Evolutionary conservation across 345 rosid genomes (phyloP).

Genomic region (Populus euphratica): DNA sequence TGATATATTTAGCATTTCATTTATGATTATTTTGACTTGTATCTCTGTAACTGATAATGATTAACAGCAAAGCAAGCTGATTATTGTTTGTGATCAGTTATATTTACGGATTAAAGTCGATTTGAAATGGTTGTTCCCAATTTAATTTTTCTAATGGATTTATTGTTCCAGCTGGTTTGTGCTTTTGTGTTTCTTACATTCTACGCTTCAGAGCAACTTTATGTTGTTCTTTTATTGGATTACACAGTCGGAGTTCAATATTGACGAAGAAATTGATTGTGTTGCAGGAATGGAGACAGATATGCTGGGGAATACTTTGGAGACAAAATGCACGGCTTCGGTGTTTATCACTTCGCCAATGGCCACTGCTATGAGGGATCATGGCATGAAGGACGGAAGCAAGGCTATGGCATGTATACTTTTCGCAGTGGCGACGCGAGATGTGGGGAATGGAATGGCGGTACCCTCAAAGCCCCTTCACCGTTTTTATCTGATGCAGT

Average conservation of each 20-base stretch:
- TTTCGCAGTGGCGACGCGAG: slow-evolving; percentile 63
- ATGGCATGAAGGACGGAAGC: slow-evolving; percentile 95
- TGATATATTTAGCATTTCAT: too few relatives aligned
- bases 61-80: neutral
- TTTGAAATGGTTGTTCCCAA: neutral
- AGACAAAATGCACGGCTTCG: slow-evolving; percentile 90
- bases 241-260: neutral
- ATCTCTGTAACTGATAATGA: neutral
- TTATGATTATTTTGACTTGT: neutral
- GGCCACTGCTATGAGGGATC: slow-evolving; percentile 94
- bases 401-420: slow-evolving; percentile 80
- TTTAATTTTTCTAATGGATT: neutral
- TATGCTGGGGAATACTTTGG: slow-evolving; percentile 92
- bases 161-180: neutral
- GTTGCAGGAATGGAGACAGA: slow-evolving; percentile 81
- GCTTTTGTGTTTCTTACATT: neutral
- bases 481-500: slow-evolving; percentile 44
- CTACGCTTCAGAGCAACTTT: neutral
- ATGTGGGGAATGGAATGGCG: slow-evolving; percentile 81
- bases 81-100: neutral
- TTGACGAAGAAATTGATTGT: slow-evolving; percentile 13
- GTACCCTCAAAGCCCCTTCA: slow-evolving; percentile 46
- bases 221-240: neutral
- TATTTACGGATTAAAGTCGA: neutral
- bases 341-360: slow-evolving; percentile 79